phyloP scores from a whole-genome alignment of 177 flowering plant species.

The Vitis hybrid region DNA sequence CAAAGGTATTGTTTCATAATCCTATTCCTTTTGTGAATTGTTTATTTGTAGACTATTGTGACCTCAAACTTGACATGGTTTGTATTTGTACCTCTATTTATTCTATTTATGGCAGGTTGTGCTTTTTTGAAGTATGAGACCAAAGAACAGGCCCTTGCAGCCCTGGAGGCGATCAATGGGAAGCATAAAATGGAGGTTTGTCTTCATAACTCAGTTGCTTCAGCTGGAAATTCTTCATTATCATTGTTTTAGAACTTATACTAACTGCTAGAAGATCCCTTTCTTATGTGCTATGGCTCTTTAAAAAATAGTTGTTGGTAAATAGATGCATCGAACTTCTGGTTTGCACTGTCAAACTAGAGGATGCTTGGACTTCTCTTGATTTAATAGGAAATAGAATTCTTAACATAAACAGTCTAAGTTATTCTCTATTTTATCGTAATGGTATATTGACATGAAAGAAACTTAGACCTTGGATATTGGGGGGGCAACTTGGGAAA shows the following conservation, averaged over 20 bases:
- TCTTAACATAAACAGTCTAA: too few species aligned
- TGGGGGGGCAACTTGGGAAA: too few species aligned
- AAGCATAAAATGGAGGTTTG: constrained; percentile 97
- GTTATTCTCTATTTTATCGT: too few species aligned
- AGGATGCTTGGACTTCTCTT: background rate
- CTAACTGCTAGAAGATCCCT: too few species aligned
- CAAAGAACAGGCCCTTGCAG: constrained; percentile 93
- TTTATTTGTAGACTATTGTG: background rate
- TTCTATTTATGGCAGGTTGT: constrained; percentile 59
- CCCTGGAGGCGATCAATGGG: constrained; percentile 87
- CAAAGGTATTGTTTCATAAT: constrained; percentile 56
- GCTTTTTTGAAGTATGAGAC: constrained; percentile 97
- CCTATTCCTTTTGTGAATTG: background rate
- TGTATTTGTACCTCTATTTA: background rate
- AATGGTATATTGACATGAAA: too few species aligned
- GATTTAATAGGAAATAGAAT: too few species aligned
- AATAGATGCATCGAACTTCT: too few species aligned
- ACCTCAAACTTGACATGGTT: background rate
- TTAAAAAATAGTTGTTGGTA: too few species aligned
- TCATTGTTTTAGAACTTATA: background rate
- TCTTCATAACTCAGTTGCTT: constrained; percentile 3
- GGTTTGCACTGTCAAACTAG: too few species aligned
- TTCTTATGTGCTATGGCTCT: too few species aligned
- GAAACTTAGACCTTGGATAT: too few species aligned
- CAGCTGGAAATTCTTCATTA: background rate